phyloP scores from a whole-genome alignment of 2,329 filamentous ascomycete genomes.

The Cytospora chrysosperma region DNA sequence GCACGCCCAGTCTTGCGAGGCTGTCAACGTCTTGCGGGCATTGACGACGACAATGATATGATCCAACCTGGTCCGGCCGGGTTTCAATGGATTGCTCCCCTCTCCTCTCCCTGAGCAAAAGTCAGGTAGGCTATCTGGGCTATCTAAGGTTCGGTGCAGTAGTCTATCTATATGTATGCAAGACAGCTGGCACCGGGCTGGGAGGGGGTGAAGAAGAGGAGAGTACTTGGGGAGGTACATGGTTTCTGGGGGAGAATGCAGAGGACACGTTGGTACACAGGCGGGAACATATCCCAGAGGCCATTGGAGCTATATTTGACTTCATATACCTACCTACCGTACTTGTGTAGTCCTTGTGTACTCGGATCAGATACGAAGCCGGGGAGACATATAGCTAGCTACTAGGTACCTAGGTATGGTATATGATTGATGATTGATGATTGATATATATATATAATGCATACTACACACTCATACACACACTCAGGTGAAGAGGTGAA shows the following conservation, averaged over 20 bases:
- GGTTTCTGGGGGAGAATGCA: neutral
- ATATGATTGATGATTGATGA: too few relatives aligned
- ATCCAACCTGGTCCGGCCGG: too few relatives aligned
- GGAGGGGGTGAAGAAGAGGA: neutral
- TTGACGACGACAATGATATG: too few relatives aligned
- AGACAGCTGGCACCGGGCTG: conserved; percentile 21
- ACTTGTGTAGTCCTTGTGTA: neutral
- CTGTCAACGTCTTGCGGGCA: too few relatives aligned
- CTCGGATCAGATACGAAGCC: neutral
- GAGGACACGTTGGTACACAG: neutral
- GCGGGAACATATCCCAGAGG: neutral
- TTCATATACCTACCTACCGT: neutral
- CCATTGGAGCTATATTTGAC: neutral
- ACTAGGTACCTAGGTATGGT: too few relatives aligned
- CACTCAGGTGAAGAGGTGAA: too few relatives aligned
- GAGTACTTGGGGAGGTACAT: neutral
- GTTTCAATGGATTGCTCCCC: neutral
- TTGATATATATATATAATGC: too few relatives aligned
- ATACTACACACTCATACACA: too few relatives aligned
- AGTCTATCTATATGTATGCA: conserved; percentile 5
- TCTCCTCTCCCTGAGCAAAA: neutral
- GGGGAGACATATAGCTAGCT: too few relatives aligned
- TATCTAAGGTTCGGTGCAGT: conserved; percentile 16
- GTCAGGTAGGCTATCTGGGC: neutral
- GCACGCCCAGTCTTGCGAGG: too few relatives aligned